Evolutionary conservation across 2,329 filamentous ascomycete species (phyloP), one percentile per base, ranked within the genome.

Genomic region (Dothistroma septosporum): DNA sequence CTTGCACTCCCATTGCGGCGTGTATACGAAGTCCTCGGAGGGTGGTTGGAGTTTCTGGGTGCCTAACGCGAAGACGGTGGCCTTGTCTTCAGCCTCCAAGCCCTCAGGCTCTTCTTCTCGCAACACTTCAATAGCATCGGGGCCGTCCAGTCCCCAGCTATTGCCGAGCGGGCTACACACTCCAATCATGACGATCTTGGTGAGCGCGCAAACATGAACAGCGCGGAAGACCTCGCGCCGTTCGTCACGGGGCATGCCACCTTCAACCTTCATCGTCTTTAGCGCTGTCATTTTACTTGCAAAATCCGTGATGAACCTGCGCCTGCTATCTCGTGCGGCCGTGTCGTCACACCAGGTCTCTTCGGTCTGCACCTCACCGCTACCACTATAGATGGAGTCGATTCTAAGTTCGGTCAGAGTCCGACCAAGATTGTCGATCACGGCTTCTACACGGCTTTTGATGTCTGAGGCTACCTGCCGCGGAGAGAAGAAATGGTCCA

Each of bases 141-240:
- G 56, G 1, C 76, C 78, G 19, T 72, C 64, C 0, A 55, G 53
- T 2, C 77, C 78, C 78, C 78, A 80, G 1, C 75, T 77, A 55
- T 81, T 80, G 6, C 78, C 79, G 3, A 77, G 64, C 0, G 78
- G 76, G 35, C 73, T 77, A 10, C 72, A 73, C 2, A 76, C 72
- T 6, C 78, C 78, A 22, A 80, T 80, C 64, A 80, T 71, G 21
- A 80, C 77, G 14, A 80, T 67, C 61, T 79, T 80, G 61, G 76
- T 70, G 4, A 81, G 59, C 0, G 75, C 74, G 52, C 75, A 80
- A 46, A 62, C 68, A 59, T 75, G 73, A 11, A 80, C 58, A 2
- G 79, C 78, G 8, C 77, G 74, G 3, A 80, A 57, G 12, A 75
- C 72, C 59, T 81, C 79, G 28, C 78, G 73, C 57, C 78, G 77